A percentile compares a stretch with the other conserved stretches of the same genome.
These are phyloP conservation scores for Aureobasidium leucospermi DNA, from an alignment of 2,329 filamentous ascomycete genomes.

Conservation along the genomic window DNA sequence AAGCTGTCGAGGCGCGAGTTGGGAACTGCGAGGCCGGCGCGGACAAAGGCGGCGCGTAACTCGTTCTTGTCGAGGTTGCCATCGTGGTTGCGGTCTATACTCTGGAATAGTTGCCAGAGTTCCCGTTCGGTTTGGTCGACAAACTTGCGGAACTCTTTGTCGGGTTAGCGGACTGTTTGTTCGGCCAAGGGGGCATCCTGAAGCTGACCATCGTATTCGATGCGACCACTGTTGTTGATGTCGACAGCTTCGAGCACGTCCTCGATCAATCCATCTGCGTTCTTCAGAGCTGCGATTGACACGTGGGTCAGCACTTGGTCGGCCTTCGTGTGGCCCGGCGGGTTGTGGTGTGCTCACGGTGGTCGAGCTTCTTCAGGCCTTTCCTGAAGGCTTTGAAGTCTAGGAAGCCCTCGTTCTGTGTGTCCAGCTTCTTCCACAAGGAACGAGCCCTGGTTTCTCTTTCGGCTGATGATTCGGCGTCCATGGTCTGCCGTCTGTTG, in stretches of 20 bases:
- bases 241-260: slow-evolving; percentile 79
- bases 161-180: slow-evolving; percentile 1
- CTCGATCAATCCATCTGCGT: slow-evolving; percentile 77
- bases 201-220: slow-evolving; percentile 72
- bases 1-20: slow-evolving; percentile 72
- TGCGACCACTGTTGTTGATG: slow-evolving; percentile 77
- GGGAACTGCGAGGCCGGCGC: slow-evolving; percentile 71
- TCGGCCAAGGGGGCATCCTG: neutral
- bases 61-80: slow-evolving; percentile 84
- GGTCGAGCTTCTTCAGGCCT: slow-evolving; percentile 81
- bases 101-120: slow-evolving; percentile 71
- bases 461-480: slow-evolving; percentile 69
- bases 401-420: slow-evolving; percentile 66
- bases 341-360: slow-evolving; percentile 56
- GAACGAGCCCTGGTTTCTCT: slow-evolving; percentile 74
- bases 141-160: slow-evolving; percentile 77
- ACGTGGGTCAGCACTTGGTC: slow-evolving; percentile 7
- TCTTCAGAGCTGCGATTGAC: slow-evolving; percentile 61
- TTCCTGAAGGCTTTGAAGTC: slow-evolving; percentile 78
- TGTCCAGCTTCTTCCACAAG: slow-evolving; percentile 79
- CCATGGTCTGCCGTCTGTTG: slow-evolving; percentile 44
- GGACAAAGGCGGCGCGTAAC: slow-evolving; percentile 68
- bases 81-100: slow-evolving; percentile 78
- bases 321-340: neutral
- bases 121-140: slow-evolving; percentile 82